These are phyloP conservation scores for Boletus rufocinnamomeus DNA, from an alignment of 768 basidiomycete genomes.

Conservation along the genomic window DNA sequence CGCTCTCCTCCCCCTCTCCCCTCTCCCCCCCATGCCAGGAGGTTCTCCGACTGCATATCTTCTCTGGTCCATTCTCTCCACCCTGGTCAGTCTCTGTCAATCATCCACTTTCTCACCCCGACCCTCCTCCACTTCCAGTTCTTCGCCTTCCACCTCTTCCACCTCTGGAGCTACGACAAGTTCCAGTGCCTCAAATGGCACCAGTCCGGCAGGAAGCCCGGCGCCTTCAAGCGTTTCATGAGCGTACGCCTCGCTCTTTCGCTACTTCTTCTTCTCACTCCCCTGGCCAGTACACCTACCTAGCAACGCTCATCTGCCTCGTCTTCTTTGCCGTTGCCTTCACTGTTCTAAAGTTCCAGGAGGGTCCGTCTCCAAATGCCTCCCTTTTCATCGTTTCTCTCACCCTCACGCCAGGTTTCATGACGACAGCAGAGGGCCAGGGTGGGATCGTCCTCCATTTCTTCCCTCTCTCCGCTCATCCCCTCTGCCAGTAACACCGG, in stretches of 20 bases:
- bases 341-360: conserved; percentile 67
- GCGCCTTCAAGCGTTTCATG: conserved; percentile 88
- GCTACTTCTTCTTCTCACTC: conserved; percentile 16
- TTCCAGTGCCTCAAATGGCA: conserved; percentile 75
- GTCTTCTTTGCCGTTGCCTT: conserved; percentile 64
- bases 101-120: conserved; percentile 5
- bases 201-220: conserved; percentile 70
- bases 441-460: conserved; percentile 9
- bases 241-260: conserved; percentile 53
- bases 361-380: conserved; percentile 47
- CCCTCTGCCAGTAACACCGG: conserved; percentile 50
- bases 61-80: conserved; percentile 73
- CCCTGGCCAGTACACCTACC: conserved; percentile 68
- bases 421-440: conserved; percentile 10
- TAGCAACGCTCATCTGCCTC: conserved; percentile 67
- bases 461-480: conserved; percentile 5
- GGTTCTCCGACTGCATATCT: conserved; percentile 76
- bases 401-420: conserved; percentile 16
- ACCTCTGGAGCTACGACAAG: conserved; percentile 80
- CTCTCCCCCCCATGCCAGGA: conserved; percentile 54
- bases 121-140: conserved; percentile 45
- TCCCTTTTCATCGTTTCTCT: background rate
- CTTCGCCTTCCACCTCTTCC: conserved; percentile 62
- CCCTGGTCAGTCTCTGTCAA: conserved; percentile 49
- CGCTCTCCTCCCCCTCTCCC: background rate